A percentile compares a stretch with the other conserved stretches of the same genome.
phyloP scores from a whole-genome alignment of 1,284 basidiomycete species.

The Lentinula novae-zelandiae region DNA sequence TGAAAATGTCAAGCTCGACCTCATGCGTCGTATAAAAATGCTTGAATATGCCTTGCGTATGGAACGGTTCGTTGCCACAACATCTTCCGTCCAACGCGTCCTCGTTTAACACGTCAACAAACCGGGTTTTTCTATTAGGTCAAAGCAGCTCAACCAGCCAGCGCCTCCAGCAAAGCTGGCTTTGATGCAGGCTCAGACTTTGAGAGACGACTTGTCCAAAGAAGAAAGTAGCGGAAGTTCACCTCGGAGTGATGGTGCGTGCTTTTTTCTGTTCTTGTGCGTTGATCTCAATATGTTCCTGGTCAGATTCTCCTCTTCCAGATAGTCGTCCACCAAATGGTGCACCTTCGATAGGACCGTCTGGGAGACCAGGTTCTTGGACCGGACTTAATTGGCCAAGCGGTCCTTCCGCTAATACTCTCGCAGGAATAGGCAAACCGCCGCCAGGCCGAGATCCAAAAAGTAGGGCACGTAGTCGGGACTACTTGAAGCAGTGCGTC shows the following conservation, averaged over 20 bases:
- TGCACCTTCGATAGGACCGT: slow-evolving; percentile 32
- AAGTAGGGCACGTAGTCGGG: slow-evolving; percentile 89
- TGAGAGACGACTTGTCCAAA: slow-evolving; percentile 64
- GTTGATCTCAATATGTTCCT: slow-evolving; percentile 7
- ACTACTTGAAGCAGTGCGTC: slow-evolving; percentile 94
- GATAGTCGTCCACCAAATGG: slow-evolving; percentile 65
- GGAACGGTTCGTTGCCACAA: slow-evolving; percentile 68
- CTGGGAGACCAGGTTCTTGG: slow-evolving; percentile 54
- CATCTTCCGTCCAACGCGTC: slow-evolving; percentile 24
- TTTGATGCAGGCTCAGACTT: slow-evolving; percentile 51
- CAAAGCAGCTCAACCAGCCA: slow-evolving; percentile 72
- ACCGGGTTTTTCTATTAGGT: slow-evolving; percentile 39
- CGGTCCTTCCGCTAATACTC: slow-evolving; percentile 35
- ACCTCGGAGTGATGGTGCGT: slow-evolving; percentile 74
- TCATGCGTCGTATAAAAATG: slow-evolving; percentile 98
- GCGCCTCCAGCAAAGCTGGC: slow-evolving; percentile 58
- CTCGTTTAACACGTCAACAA: slow-evolving; percentile 29
- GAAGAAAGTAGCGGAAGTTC: slow-evolving; percentile 76
- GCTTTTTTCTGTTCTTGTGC: slow-evolving; percentile 13
- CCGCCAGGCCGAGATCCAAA: slow-evolving; percentile 86
- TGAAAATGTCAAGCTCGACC: slow-evolving; percentile 95
- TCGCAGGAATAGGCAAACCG: slow-evolving; percentile 61
- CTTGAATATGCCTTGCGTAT: slow-evolving; percentile 93
- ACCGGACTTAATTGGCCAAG: slow-evolving; percentile 45
- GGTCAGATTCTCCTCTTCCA: slow-evolving; percentile 70